Conservation (phyloP, 2,329 filamentous ascomycete species). For the Apiospora sp. region DNA sequence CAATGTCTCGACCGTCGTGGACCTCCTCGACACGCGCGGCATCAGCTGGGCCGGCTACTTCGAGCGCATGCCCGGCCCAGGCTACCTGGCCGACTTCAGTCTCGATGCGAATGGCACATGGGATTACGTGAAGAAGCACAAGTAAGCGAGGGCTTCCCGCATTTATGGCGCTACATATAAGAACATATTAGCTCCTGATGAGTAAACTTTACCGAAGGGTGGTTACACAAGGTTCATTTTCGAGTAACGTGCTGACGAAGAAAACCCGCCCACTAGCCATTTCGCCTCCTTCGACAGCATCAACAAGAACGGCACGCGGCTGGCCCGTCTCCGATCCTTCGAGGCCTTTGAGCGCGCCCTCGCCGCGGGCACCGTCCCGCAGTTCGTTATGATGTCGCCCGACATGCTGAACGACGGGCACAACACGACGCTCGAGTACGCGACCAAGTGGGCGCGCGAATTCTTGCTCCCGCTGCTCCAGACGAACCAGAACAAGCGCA, state of each 20-base stretch:
- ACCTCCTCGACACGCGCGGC: conserved; percentile 50
- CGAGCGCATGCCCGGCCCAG: conserved; percentile 54
- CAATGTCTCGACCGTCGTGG: conserved; percentile 56
- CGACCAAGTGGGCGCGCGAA: conserved; percentile 70
- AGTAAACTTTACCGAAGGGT: conserved; percentile 32
- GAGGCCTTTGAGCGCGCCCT: conserved; percentile 67
- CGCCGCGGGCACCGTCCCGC: conserved; percentile 62
- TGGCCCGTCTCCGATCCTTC: conserved; percentile 69
- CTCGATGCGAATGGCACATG: conserved; percentile 38
- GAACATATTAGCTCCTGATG: background rate
- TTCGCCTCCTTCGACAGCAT: conserved; percentile 53
- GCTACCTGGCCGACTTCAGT: conserved; percentile 54
- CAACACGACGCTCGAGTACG: conserved; percentile 74
- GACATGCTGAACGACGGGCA: conserved; percentile 74
- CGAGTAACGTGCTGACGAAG: conserved; percentile 29
- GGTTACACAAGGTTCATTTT: background rate
- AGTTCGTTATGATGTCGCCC: conserved; percentile 70
- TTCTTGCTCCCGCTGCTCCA: conserved; percentile 74
- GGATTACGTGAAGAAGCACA: conserved; percentile 53
- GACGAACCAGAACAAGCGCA: background rate
- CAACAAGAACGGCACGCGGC: conserved; percentile 51
- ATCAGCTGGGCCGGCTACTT: conserved; percentile 56
- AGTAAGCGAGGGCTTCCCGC: conserved; percentile 28
- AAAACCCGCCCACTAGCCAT: conserved; percentile 32
- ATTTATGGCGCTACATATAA: background rate